Conservation (phyloP, 768 basidiomycete genomes). For the Auriscalpium orientale region DNA sequence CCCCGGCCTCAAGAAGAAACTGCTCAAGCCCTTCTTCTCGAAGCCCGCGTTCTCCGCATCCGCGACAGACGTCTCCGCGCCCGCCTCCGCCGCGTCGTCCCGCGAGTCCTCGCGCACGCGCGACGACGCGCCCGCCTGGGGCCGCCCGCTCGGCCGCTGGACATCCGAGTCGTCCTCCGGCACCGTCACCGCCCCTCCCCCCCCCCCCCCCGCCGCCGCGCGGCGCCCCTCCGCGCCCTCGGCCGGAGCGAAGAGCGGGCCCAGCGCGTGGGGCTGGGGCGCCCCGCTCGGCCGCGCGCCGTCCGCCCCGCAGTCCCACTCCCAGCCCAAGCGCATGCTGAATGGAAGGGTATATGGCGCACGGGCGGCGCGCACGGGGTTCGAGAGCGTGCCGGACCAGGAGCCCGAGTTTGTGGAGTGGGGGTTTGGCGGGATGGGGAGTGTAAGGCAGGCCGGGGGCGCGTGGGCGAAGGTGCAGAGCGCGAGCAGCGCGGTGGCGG, state of each 20-base stretch:
- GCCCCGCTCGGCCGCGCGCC: not conserved
- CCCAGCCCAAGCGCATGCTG: slow-evolving; percentile 43
- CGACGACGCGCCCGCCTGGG: slow-evolving; percentile 4
- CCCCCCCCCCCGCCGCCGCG: not conserved
- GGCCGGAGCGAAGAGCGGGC: not conserved
- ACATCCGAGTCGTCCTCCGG: not conserved
- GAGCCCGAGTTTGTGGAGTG: slow-evolving; percentile 86
- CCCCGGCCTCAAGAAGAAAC: slow-evolving; percentile 2
- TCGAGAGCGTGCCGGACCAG: slow-evolving; percentile 42
- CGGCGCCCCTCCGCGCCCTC: not conserved
- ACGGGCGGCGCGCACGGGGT: slow-evolving; percentile 19
- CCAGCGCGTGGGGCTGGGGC: not conserved
- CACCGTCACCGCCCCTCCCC: not conserved
- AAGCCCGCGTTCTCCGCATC: slow-evolving; percentile 2
- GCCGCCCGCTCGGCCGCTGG: slow-evolving; percentile 8
- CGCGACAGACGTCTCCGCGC: slow-evolving; percentile 4
- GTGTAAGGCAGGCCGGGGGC: slow-evolving; percentile 23
- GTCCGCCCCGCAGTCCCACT: not conserved
- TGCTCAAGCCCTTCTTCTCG: slow-evolving; percentile 7
- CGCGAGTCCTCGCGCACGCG: slow-evolving; percentile 60
- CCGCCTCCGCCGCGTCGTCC: slow-evolving; percentile 29
- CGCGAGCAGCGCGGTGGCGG: slow-evolving; percentile 11
- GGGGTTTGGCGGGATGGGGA: slow-evolving; percentile 82
- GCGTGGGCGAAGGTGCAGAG: slow-evolving; percentile 16
- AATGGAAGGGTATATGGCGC: slow-evolving; percentile 78